Conservation (phyloP, 345 rosid species). For the Aegle marmelos region DNA sequence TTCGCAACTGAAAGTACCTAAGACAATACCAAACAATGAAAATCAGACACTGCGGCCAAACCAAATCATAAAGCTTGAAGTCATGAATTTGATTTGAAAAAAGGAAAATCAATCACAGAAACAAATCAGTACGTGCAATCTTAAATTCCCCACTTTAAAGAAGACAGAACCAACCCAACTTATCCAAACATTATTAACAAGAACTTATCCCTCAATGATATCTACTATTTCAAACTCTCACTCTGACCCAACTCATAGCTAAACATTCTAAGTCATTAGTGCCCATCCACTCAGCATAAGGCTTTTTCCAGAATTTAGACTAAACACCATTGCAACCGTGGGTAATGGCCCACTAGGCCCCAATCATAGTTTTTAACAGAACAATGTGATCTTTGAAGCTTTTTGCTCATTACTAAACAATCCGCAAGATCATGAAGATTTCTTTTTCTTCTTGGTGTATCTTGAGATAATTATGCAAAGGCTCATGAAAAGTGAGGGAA, state of each 20-base stretch:
- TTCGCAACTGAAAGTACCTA: conserved; percentile 93
- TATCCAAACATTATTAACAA: conserved; percentile 59
- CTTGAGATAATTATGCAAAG: neutral
- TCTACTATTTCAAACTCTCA: conserved; percentile 61
- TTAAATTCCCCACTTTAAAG: neutral
- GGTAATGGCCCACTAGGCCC: conserved; percentile 66
- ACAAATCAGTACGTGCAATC: neutral
- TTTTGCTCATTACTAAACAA: conserved; percentile 7
- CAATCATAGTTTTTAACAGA: conserved; percentile 78
- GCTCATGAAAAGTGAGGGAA: neutral
- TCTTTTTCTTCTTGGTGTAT: neutral
- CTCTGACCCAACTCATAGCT: conserved; percentile 7
- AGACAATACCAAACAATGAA: conserved; percentile 11
- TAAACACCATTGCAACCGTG: conserved; percentile 54
- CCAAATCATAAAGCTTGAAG: neutral
- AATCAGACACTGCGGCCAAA: neutral
- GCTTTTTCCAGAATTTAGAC: conserved; percentile 52
- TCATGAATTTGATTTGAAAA: neutral
- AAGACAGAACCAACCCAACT: conserved; percentile 80
- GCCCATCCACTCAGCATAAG: conserved; percentile 74
- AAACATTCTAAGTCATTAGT: conserved; percentile 63
- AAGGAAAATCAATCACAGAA: neutral
- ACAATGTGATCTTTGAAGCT: conserved; percentile 44
- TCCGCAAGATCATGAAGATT: neutral
- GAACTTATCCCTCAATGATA: conserved; percentile 42